Evolutionary conservation across 306 rosid genomes (phyloP), one percentile per base, ranked within the genome.

Genomic region (Medicago ruthenica): DNA sequence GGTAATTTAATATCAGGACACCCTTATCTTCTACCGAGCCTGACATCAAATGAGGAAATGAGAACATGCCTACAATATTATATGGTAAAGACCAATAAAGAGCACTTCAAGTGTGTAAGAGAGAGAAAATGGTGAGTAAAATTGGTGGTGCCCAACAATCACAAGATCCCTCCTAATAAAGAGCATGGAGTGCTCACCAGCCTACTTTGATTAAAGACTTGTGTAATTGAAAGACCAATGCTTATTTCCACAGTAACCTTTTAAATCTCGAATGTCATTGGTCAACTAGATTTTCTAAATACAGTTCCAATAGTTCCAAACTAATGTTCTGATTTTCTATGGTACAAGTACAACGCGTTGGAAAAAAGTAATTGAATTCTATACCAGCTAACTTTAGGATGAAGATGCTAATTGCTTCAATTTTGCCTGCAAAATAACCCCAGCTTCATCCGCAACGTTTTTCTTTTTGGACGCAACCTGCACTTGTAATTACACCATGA

Each of bases 381-480:
- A 63, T 39, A 58, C 51, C 74, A 62, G 67, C 72, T 60, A 74
- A 55, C 45, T 45, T 81, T 84, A 86, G 11, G 86, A 67, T 21
- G 87, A 27, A 4, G 92, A 80, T 53, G 92, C 87, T 70, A 88
- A 80, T 59, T 92, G 93, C 89, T 92, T 92, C 84, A 92, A 34
- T 50, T 92, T 92, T 39, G 88, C 91, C 84, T 92, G 97, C 79
- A 92, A 82, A 75, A 88, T 65, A 18, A 76, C 79, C 54, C 87
- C 93, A 2, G 75, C 94, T 84, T 92, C 96, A 80, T 90, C 91
- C 40, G 90, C 85, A 36, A 94, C 79, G 74, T 83, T 78, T 81
- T 87, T 90, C 95, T 94, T 94, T 73, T 88, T 90, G 15, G 98
- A 85, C 45, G 98, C 93, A 74, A 94, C 89, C 98, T 91, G 89